Percentiles rank a stretch among this genome's conserved stretches.
Evolutionary conservation across 768 basidiomycete species (phyloP).

Genomic region (Pluteus cervinus): DNA sequence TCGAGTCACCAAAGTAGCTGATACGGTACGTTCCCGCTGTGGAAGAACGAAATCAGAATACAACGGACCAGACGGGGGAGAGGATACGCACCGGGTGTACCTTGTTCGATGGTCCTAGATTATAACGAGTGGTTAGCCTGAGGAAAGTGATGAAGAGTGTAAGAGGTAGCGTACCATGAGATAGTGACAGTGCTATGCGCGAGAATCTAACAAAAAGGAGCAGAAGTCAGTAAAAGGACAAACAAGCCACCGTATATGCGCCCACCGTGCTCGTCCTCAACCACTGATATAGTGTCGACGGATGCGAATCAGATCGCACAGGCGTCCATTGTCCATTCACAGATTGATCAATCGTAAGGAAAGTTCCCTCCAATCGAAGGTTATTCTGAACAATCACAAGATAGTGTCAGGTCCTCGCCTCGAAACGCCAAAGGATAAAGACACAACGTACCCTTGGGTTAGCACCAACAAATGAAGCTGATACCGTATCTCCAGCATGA

Average conservation of each 20-base stretch:
- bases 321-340: conserved; percentile 44
- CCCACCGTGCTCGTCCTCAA: conserved; percentile 43
- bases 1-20: conserved; percentile 71
- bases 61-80: too few species aligned
- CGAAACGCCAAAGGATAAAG: conserved; percentile 8
- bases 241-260: conserved; percentile 4
- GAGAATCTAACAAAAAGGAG: conserved; percentile 31
- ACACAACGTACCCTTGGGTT: conserved; percentile 58
- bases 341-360: conserved; percentile 58
- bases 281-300: conserved; percentile 69
- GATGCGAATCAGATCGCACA: conserved; percentile 72
- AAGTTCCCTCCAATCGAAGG: conserved; percentile 66
- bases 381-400: conserved; percentile 50
- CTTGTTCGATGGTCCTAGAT: conserved; percentile 55
- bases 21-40: conserved; percentile 68
- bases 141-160: background rate
- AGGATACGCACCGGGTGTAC: conserved; percentile 38
- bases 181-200: conserved; percentile 62
- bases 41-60: conserved; percentile 6
- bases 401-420: conserved; percentile 4
- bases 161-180: conserved; percentile 44
- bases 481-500: conserved; percentile 50
- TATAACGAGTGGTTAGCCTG: conserved; percentile 7
- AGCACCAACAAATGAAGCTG: conserved; percentile 64
- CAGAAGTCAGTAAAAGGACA: conserved; percentile 3